phyloP scores from a whole-genome alignment of 805 yeast species.

The Starmerella geochares region DNA sequence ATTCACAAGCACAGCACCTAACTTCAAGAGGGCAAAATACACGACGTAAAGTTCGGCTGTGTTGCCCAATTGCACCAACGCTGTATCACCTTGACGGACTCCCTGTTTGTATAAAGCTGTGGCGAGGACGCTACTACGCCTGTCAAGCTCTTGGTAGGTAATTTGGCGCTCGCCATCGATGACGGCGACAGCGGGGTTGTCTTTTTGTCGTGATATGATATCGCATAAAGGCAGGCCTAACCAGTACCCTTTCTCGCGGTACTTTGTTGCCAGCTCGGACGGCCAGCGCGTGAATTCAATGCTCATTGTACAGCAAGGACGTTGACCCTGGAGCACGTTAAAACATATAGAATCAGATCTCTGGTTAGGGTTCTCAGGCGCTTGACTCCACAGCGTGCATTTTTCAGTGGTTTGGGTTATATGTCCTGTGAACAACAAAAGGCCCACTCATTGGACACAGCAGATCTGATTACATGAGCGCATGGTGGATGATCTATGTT shows the following conservation, averaged over 20 bases:
- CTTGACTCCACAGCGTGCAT: no score
- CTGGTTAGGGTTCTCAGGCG: background rate
- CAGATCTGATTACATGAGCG: no score
- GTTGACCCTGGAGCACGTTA: background rate
- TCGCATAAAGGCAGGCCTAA: constrained; percentile 10
- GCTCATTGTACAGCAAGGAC: background rate
- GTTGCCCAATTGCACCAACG: constrained; percentile 18
- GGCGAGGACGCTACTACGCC: background rate
- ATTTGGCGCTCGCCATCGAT: constrained; percentile 8
- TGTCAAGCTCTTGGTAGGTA: constrained; percentile 10
- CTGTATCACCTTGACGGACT: constrained; percentile 12
- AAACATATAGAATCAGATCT: no score
- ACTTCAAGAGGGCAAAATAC: constrained; percentile 12
- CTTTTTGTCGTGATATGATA: constrained; percentile 4
- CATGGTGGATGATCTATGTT: no score
- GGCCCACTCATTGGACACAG: background rate
- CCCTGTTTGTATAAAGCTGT: constrained; percentile 7
- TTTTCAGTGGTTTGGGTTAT: background rate
- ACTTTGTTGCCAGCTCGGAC: constrained; percentile 4
- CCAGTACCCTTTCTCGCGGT: constrained; percentile 18
- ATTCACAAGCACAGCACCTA: constrained; percentile 17
- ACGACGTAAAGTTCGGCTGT: constrained; percentile 15
- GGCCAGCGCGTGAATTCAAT: constrained; percentile 17
- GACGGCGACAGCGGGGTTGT: constrained; percentile 8
- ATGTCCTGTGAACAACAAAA: background rate